A percentile compares a stretch with the other conserved stretches of the same genome.
Evolutionary conservation across 2,329 filamentous ascomycete genomes (phyloP).

Genomic region (Alternaria postmessia): DNA sequence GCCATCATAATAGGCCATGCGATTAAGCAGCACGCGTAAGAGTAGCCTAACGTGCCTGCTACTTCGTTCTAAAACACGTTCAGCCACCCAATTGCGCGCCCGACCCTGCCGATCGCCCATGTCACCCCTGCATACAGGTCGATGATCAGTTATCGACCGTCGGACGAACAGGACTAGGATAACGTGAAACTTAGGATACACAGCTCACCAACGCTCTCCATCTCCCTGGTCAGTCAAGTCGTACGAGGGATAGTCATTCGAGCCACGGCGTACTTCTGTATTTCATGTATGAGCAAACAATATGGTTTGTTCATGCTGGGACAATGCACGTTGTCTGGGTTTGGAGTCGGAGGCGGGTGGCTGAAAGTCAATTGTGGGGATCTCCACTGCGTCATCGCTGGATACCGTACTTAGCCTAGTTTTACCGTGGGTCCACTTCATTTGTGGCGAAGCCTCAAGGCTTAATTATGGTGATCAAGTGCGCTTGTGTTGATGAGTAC

Average conservation of each 20-base stretch:
- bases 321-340: not conserved
- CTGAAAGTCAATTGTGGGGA: not conserved
- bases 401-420: not conserved
- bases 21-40: not conserved
- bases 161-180: not conserved
- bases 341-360: not conserved
- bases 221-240: not conserved
- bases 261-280: not conserved
- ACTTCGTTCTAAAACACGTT: not conserved
- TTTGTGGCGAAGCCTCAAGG: not conserved
- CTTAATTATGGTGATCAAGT: not conserved
- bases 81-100: slow-evolving; percentile 20
- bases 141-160: not conserved
- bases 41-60: not conserved
- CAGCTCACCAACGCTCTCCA: too few relatives aligned
- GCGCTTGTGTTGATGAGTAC: not conserved
- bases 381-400: slow-evolving; percentile 2
- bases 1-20: not conserved
- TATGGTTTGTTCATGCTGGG: not conserved
- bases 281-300: not conserved
- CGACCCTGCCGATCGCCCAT: slow-evolving; percentile 21
- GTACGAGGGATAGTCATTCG: not conserved
- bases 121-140: slow-evolving; percentile 12
- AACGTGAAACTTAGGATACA: not conserved
- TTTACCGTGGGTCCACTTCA: not conserved